Percentiles rank a stretch among this genome's conserved stretches.
These are phyloP conservation scores for Deuterostichococcus epilithicus DNA, from an alignment of 139 green algal genomes.

Conservation along the genomic window DNA sequence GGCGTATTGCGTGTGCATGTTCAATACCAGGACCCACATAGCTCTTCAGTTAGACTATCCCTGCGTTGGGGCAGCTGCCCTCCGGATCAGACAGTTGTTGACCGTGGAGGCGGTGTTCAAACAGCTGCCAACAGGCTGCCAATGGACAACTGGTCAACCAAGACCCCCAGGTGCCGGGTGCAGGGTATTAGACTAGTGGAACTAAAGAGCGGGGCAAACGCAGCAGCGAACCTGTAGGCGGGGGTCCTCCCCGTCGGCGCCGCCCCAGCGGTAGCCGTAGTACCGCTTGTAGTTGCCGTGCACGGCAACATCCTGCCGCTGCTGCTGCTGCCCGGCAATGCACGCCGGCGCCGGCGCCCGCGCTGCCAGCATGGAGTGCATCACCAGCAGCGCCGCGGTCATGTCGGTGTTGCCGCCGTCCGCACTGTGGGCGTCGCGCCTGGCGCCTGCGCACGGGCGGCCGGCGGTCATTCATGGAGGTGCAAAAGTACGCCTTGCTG, in stretches of 20 bases:
- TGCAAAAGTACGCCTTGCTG: too few relatives aligned
- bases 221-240: constrained; percentile 26
- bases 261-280: constrained; percentile 70
- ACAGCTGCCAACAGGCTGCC: not conserved
- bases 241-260: constrained; percentile 40
- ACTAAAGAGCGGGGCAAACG: not conserved
- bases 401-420: not conserved
- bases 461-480: too few relatives aligned
- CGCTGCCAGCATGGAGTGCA: not conserved
- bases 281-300: constrained; percentile 88
- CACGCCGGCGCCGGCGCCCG: not conserved
- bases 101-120: not conserved
- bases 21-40: constrained; percentile 7
- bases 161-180: not conserved
- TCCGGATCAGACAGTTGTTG: not conserved
- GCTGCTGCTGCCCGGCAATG: too few relatives aligned
- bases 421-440: not conserved
- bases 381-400: not conserved
- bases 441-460: not conserved
- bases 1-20: constrained; percentile 4
- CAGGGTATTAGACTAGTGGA: not conserved
- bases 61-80: not conserved
- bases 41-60: not conserved
- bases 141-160: not conserved
- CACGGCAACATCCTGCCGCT: constrained; percentile 16